Percentiles rank a stretch among this genome's conserved stretches.
These are phyloP conservation scores for Peniophora sp. DNA, from an alignment of 1,284 basidiomycete species.

Conservation along the genomic window DNA sequence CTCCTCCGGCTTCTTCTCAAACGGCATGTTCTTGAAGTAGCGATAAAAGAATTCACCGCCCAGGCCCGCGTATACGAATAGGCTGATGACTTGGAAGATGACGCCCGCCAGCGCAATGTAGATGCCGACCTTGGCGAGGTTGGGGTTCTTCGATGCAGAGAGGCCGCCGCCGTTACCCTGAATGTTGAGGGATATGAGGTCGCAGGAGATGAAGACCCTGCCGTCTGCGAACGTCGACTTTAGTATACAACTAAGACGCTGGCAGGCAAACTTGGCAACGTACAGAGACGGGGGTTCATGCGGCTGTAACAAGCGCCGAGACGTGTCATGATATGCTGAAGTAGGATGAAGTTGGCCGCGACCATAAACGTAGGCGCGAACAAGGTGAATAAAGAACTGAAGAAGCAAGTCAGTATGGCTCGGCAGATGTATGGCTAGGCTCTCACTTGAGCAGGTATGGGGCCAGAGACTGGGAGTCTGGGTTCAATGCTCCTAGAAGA, in stretches of 20 bases:
- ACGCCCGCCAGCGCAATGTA: background rate
- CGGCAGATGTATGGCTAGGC: background rate
- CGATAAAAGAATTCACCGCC: background rate
- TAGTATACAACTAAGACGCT: background rate
- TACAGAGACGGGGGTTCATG: background rate
- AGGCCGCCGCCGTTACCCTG: background rate
- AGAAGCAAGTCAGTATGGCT: background rate
- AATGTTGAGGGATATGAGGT: background rate
- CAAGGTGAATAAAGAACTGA: background rate
- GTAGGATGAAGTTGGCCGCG: background rate
- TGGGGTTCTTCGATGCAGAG: background rate
- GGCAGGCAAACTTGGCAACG: background rate
- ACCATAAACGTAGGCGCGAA: background rate
- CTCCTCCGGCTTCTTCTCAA: background rate
- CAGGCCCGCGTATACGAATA: background rate
- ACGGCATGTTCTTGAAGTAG: background rate
- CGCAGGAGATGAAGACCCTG: background rate
- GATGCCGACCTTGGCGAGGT: background rate
- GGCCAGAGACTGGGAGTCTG: background rate
- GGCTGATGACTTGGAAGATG: background rate
- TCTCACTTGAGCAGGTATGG: background rate
- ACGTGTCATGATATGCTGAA: background rate
- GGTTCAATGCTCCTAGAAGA: background rate
- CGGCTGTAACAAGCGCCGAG: background rate
- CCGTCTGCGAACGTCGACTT: background rate